Conservation (phyloP, 768 basidiomycete species). For the Leccinum olivaceopallidum region DNA sequence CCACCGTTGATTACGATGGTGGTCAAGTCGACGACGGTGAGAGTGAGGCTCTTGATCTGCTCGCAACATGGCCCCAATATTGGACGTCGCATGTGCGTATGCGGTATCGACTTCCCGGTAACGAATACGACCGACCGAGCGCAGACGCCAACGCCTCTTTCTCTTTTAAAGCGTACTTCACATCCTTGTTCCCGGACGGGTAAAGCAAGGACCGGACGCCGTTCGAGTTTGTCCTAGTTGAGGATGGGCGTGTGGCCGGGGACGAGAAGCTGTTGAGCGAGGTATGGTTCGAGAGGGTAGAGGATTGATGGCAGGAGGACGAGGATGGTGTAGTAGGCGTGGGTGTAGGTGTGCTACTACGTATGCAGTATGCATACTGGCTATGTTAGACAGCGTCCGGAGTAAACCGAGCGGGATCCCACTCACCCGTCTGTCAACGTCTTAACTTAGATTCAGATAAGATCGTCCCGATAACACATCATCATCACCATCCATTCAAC, state of each 20-base stretch:
- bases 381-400: too few relatives aligned
- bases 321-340: too few relatives aligned
- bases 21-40: too few relatives aligned
- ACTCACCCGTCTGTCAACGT: neutral
- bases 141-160: neutral
- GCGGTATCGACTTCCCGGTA: slow-evolving; percentile 5
- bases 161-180: slow-evolving; percentile 22
- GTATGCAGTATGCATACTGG: too few relatives aligned
- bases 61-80: slow-evolving; percentile 34
- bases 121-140: too few relatives aligned
- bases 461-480: neutral
- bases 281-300: neutral
- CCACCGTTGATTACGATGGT: slow-evolving; percentile 19
- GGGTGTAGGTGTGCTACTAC: too few relatives aligned
- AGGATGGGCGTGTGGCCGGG: slow-evolving; percentile 28
- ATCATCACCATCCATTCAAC: neutral
- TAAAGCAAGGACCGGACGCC: slow-evolving; percentile 39
- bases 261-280: neutral
- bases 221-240: slow-evolving; percentile 31
- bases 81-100: slow-evolving; percentile 42
- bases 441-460: too few relatives aligned
- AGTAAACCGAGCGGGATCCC: neutral
- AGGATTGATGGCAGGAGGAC: too few relatives aligned
- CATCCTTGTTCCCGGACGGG: slow-evolving; percentile 37
- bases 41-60: slow-evolving; percentile 16